Evolutionary conservation across 148 eudicot genomes (phyloP).

Genomic region (Diospyros kaki): DNA sequence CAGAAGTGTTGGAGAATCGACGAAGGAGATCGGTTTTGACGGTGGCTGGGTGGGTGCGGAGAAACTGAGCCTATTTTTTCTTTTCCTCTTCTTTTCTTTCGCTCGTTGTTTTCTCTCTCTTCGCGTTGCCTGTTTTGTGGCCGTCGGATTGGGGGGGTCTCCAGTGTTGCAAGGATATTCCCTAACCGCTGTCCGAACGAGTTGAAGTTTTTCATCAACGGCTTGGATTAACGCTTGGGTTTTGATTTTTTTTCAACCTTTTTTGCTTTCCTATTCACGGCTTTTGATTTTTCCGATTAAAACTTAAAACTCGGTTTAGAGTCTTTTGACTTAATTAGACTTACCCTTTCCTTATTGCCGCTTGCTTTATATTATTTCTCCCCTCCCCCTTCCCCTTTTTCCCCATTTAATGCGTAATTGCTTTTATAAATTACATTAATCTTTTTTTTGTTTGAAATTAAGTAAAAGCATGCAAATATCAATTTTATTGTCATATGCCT

Average conservation of each 20-base stretch:
- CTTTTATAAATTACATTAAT: too few relatives aligned
- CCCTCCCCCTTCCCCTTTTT: too few relatives aligned
- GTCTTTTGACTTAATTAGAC: too few relatives aligned
- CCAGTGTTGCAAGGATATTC: neutral
- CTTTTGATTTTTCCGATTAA: too few relatives aligned
- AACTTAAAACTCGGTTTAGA: too few relatives aligned
- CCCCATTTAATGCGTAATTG: too few relatives aligned
- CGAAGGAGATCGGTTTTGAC: neutral
- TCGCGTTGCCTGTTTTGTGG: constrained; percentile 15
- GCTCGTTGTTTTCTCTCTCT: constrained; percentile 7
- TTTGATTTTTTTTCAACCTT: neutral
- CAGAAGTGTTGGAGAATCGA: too few relatives aligned
- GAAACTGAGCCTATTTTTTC: neutral
- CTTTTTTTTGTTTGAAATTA: too few relatives aligned
- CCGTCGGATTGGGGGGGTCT: constrained; percentile 18
- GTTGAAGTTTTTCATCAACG: neutral
- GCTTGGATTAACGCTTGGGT: constrained; percentile 6
- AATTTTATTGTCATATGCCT: too few relatives aligned
- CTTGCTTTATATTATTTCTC: too few relatives aligned
- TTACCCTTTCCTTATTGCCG: too few relatives aligned
- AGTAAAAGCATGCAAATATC: too few relatives aligned
- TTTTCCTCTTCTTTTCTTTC: neutral
- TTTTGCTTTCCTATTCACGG: neutral
- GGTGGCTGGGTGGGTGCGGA: neutral
- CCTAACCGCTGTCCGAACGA: constrained; percentile 15